Base-by-base conservation (phyloP, 495 filamentous ascomycete species). In the Penicillium tannophilum region DNA sequence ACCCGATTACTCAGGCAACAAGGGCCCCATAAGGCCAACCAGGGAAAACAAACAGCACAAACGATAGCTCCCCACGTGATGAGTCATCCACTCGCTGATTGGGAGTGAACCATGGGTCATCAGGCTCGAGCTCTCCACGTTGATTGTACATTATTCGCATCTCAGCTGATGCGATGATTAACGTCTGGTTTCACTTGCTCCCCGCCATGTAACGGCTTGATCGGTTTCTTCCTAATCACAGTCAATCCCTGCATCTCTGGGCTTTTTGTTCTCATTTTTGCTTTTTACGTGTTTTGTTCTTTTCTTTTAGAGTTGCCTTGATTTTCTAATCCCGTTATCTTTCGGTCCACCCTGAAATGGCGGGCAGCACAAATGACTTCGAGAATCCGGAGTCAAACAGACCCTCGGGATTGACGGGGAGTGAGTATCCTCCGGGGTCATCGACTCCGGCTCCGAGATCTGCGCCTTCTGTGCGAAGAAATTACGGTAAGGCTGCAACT, bases 401-500 rank as follows among this genome's bases (percentile, higher is more conserved):
- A 41, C 62, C 56, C 14, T 52, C 60, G 42, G 60, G 55, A 8
- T 54, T 42, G 19, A 14, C 64, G 42, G 58, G 51, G 16, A 53
- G 28, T 41, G 64, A 67, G 14, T 48, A 58, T 19, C 19, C 43
- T 19, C 43, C 58, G 4, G 52, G 24, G 0, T 43, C 58, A 33
- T 56, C 61, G 1, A 24, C 33, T 6, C 59, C 59, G 52, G 63
- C 60, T 54, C 55, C 61, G 36, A 69, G 63, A 59, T 58, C 63
- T 26, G 53, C 63, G 36, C 54, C 53, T 19, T 65, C 72, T 45
- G 26, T 52, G 9, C 67, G 66, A 52, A 73, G 75, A 66, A 71
- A 55, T 53, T 78, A 78, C 49, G 75, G 75, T 78, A 55, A 43
- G 67, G 36, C 50, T 57, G 20, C 20, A 23, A 16, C 7, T 33